Evolutionary conservation across 345 rosid species (phyloP), one percentile per base, ranked within the genome.

Genomic region (Balakata baccata): DNA sequence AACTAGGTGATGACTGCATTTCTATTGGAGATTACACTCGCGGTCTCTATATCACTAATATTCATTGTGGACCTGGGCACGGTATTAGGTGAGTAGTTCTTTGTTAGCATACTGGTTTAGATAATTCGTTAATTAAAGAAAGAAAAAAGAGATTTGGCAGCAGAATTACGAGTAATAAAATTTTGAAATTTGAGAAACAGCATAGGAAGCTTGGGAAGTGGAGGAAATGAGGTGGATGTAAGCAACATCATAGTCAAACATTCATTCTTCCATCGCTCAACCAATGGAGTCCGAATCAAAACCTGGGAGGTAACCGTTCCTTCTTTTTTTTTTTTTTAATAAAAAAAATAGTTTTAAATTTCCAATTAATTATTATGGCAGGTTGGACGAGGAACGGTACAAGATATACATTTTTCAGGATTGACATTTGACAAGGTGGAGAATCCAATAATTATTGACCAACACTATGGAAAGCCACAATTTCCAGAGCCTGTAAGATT

Each of bases 231-330:
- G 18, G 81, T 58, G 13, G 73, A 39, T 6, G 88, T 85, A 7
- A n/a, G 62, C 13, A 74, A 75, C 59, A 85, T 83, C 23, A 59
- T 13, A 11, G 84, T 81, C 23, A 69, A 64, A 3, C 66, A 41
- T 22, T 66, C 73, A 2, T 11, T 70, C 10, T 83, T 85, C 68
- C 10, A 11, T 1, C 49, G 45, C 39, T 69, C 82, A 22, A 79
- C 79, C 43, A 85, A 81, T 23, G 86, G 88, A n/a, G 82, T 38
- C 1, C 74, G 82, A 29, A 83, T 85, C 61, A 85, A 83, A 76
- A 83, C 86, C 10, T 78, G 77, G 86, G 81, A 78, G 75, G 82
- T 78, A 75, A 54, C 8, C 6, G 6, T 43, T 29, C 2, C 2
- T 1, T 29, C 34, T 29, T 1, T 29, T 29, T 29, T 29, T 29